A percentile compares a stretch with the other conserved stretches of the same genome.
These are phyloP conservation scores for Saccharomycopsis oosterbeekiorum DNA, from an alignment of 805 yeast species.

Conservation along the genomic window DNA sequence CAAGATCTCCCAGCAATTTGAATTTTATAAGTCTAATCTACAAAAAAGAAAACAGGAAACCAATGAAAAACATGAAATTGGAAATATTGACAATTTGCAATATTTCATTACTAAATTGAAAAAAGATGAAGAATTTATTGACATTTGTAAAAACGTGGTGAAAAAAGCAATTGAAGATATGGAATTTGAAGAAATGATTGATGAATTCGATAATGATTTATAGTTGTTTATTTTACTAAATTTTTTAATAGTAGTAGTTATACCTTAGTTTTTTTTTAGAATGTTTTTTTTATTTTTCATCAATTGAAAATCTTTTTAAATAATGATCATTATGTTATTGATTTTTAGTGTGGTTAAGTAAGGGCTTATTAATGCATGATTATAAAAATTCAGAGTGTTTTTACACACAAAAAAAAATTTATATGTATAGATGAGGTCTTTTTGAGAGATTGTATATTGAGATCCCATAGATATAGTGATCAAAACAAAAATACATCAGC, in stretches of 20 bases:
- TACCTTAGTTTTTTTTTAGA: too few species aligned
- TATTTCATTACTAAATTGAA: neutral
- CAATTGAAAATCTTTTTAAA: too few species aligned
- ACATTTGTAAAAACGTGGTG: conserved; percentile 1
- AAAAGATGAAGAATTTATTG: conserved; percentile 1
- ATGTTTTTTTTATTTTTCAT: too few species aligned
- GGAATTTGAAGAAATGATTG: neutral
- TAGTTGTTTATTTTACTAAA: too few species aligned
- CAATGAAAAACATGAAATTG: neutral
- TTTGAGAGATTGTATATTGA: neutral
- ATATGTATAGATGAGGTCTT: neutral
- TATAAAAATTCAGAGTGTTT: too few species aligned
- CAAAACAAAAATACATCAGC: too few species aligned
- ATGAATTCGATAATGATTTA: neutral
- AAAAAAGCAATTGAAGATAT: conserved; percentile 5
- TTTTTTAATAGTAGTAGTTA: too few species aligned
- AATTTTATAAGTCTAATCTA: neutral
- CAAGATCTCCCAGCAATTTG: neutral
- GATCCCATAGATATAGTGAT: too few species aligned
- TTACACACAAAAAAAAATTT: too few species aligned
- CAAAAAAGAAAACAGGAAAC: neutral
- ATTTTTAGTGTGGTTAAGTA: too few species aligned
- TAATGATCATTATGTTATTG: too few species aligned
- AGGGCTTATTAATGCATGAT: too few species aligned
- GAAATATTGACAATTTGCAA: neutral